Evolutionary conservation across 2,329 filamentous ascomycete species (phyloP).

Genomic region (Niveomyces coronatus): DNA sequence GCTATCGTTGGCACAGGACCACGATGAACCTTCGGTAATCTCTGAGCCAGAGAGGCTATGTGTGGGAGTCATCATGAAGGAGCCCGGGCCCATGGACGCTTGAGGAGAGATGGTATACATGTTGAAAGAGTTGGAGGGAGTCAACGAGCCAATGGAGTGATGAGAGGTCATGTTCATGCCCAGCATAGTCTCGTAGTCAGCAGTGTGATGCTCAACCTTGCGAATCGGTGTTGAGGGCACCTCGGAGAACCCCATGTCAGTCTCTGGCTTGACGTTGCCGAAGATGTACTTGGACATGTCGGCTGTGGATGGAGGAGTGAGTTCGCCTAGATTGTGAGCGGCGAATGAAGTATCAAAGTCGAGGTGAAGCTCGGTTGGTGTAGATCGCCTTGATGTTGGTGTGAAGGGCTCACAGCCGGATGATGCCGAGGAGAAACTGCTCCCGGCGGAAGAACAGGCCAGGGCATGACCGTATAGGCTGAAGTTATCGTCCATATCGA

Average conservation of each 20-base stretch:
- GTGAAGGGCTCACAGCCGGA: slow-evolving; percentile 33
- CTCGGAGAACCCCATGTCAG: slow-evolving; percentile 23
- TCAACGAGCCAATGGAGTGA: slow-evolving; percentile 25
- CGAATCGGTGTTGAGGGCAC: slow-evolving; percentile 26
- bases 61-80: slow-evolving; percentile 31
- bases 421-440: slow-evolving; percentile 30
- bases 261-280: slow-evolving; percentile 22
- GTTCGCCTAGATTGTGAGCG: slow-evolving; percentile 21
- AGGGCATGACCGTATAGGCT: slow-evolving; percentile 26
- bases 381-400: slow-evolving; percentile 33
- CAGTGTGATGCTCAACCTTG: slow-evolving; percentile 23
- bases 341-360: slow-evolving; percentile 25
- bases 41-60: slow-evolving; percentile 30
- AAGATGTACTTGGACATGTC: slow-evolving; percentile 26
- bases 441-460: slow-evolving; percentile 24
- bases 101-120: slow-evolving; percentile 27
- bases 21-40: slow-evolving; percentile 26
- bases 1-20: slow-evolving; percentile 30
- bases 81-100: slow-evolving; percentile 20
- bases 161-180: slow-evolving; percentile 26
- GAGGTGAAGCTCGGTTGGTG: slow-evolving; percentile 27
- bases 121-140: slow-evolving; percentile 26
- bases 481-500: slow-evolving; percentile 31
- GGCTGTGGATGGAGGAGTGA: slow-evolving; percentile 25
- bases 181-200: slow-evolving; percentile 29